Evolutionary conservation across 495 filamentous ascomycete genomes (phyloP).

Genomic region (Trichoderma orchidacearum): DNA sequence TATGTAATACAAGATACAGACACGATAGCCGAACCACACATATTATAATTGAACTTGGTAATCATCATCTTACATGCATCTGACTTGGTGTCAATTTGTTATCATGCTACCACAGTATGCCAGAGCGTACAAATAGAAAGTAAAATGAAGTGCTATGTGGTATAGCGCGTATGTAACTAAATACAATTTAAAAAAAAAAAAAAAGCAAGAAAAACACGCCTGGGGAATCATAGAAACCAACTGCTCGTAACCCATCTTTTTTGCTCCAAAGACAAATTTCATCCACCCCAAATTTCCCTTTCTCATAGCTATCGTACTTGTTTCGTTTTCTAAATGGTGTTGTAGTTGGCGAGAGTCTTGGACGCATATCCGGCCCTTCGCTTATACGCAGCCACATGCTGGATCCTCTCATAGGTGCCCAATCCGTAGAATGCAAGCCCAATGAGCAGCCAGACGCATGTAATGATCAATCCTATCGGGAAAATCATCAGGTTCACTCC

Average conservation of each 20-base stretch:
- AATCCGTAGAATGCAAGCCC: slow-evolving; percentile 42
- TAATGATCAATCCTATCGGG: slow-evolving; percentile 54
- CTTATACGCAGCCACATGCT: slow-evolving; percentile 48
- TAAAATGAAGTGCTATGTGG: neutral
- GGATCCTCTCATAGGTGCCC: slow-evolving; percentile 48
- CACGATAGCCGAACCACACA: too few relatives aligned
- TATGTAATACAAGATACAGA: too few relatives aligned
- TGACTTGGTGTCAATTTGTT: too few relatives aligned
- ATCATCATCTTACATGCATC: too few relatives aligned
- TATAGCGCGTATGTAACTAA: neutral
- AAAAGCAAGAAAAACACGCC: neutral
- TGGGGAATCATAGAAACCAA: neutral
- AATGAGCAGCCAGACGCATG: slow-evolving; percentile 42
- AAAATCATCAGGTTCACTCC: slow-evolving; percentile 54
- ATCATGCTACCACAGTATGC: too few relatives aligned
- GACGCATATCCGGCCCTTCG: slow-evolving; percentile 7
- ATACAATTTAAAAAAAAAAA: neutral
- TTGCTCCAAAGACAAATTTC: neutral
- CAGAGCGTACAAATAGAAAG: too few relatives aligned
- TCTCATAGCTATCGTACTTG: too few relatives aligned
- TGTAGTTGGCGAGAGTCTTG: neutral
- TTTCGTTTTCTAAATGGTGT: neutral
- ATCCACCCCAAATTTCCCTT: neutral
- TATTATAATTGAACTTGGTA: too few relatives aligned
- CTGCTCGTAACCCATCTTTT: neutral